phyloP scores from a whole-genome alignment of 345 rosid species.

The Moricandia arvensis region DNA sequence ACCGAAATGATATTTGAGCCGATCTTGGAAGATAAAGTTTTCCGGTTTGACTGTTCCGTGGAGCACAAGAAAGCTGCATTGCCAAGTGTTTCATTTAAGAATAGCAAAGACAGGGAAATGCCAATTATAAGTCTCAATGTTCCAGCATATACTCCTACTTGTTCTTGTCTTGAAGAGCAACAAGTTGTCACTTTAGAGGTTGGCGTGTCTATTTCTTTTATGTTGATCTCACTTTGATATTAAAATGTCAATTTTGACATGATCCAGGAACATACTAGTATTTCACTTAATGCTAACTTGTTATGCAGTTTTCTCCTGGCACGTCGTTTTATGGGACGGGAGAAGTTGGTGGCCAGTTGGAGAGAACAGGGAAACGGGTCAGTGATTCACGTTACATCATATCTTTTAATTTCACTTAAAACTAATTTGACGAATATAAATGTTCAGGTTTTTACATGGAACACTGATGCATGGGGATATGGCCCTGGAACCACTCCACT shows the following conservation, averaged over 20 bases:
- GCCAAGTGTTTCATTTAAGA: constrained; percentile 72
- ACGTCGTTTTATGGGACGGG: constrained; percentile 93
- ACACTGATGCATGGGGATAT: constrained; percentile 84
- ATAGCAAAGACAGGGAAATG: constrained; percentile 53
- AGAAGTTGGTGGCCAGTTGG: constrained; percentile 92
- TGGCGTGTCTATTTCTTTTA: too few species aligned
- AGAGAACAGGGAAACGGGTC: constrained; percentile 87
- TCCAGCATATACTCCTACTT: constrained; percentile 61
- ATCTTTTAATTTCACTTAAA: neutral
- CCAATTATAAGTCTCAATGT: constrained; percentile 36
- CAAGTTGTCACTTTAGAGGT: constrained; percentile 79
- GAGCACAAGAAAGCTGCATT: constrained; percentile 52
- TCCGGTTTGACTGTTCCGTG: constrained; percentile 68
- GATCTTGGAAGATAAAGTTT: constrained; percentile 69
- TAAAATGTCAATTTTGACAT: neutral
- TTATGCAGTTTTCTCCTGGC: constrained; percentile 67
- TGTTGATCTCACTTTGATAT: too few species aligned
- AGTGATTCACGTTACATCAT: constrained; percentile 35
- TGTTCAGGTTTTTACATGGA: constrained; percentile 83
- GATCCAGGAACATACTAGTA: neutral
- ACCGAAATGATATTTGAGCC: constrained; percentile 67
- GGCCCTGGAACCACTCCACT: constrained; percentile 82
- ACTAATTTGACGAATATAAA: neutral
- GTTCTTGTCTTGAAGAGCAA: constrained; percentile 40
- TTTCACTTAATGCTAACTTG: neutral